A percentile compares a stretch with the other conserved stretches of the same genome.
Conservation (phyloP, 2,329 filamentous ascomycete species). For the Lasiodiplodia citricola region DNA sequence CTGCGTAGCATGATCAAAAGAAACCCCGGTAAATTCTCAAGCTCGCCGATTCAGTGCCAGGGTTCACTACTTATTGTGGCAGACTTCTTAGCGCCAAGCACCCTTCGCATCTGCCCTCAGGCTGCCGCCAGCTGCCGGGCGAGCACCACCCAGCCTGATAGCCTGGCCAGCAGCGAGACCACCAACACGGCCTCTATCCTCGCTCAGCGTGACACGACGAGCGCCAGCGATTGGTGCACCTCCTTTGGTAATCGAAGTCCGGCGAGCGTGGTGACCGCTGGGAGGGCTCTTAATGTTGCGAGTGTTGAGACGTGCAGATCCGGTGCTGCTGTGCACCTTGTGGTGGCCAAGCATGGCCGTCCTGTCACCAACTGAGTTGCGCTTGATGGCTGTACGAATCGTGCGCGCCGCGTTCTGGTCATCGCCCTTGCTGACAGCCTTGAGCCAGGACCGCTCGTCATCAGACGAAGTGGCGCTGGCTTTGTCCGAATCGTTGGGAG, state of each 20-base stretch:
- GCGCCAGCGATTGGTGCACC: slow-evolving; percentile 54
- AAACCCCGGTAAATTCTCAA: neutral
- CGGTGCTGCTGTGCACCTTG: slow-evolving; percentile 53
- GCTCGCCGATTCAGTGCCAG: neutral
- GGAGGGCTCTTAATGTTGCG: slow-evolving; percentile 66
- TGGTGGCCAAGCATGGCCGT: slow-evolving; percentile 57
- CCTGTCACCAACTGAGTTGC: slow-evolving; percentile 56
- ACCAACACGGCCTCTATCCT: slow-evolving; percentile 35
- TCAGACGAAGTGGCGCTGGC: slow-evolving; percentile 50
- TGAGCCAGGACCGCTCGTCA: slow-evolving; percentile 55
- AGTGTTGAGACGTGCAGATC: slow-evolving; percentile 70
- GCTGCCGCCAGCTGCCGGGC: slow-evolving; percentile 25
- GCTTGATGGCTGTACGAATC: slow-evolving; percentile 63
- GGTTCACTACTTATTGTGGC: neutral
- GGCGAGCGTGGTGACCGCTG: slow-evolving; percentile 65
- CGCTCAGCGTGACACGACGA: slow-evolving; percentile 42
- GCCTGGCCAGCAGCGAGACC: slow-evolving; percentile 39
- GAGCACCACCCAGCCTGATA: slow-evolving; percentile 32
- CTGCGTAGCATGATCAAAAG: slow-evolving; percentile 1
- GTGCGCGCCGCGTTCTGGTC: slow-evolving; percentile 58
- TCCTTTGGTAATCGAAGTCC: slow-evolving; percentile 65
- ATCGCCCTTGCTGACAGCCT: slow-evolving; percentile 27
- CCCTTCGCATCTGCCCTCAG: slow-evolving; percentile 27
- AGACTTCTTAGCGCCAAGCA: slow-evolving; percentile 26
- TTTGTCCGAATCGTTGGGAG: slow-evolving; percentile 39